Evolutionary conservation across 176 grass and related monocot species (phyloP).

Genomic region (Echinochloa phyllopogon): DNA sequence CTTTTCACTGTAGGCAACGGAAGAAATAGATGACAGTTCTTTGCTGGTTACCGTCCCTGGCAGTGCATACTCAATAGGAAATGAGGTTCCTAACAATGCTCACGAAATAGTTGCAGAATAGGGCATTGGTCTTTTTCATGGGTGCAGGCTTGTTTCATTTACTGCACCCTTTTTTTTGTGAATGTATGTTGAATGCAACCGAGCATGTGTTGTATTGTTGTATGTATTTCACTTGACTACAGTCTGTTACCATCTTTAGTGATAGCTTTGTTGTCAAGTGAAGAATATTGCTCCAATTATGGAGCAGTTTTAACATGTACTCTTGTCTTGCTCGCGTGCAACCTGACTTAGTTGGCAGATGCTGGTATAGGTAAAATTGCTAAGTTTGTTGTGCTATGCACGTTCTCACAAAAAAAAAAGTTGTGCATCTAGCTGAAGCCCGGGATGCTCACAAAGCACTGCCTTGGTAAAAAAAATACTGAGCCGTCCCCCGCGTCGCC

Average conservation of each 20-base stretch:
- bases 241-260: conserved; percentile 26
- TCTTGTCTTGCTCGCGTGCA: neutral
- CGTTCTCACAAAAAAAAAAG: too few species aligned
- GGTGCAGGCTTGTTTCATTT: neutral
- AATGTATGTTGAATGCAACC: neutral
- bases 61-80: conserved; percentile 72
- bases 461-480: too few species aligned
- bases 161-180: conserved; percentile 12
- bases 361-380: neutral
- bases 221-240: neutral
- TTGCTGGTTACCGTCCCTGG: conserved; percentile 74
- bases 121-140: neutral
- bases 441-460: too few species aligned
- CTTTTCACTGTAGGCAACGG: conserved; percentile 25
- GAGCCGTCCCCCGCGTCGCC: too few species aligned
- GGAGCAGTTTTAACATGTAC: neutral
- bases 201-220: neutral
- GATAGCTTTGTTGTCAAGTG: neutral
- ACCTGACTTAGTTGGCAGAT: neutral
- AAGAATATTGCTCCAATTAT: neutral
- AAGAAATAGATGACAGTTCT: conserved; percentile 45
- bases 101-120: conserved; percentile 29
- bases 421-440: too few species aligned
- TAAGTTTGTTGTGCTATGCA: too few species aligned
- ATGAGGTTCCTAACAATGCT: conserved; percentile 14